phyloP scores from a whole-genome alignment of 2,329 filamentous ascomycete genomes.

The Phaeophleospora eucalypticola region DNA sequence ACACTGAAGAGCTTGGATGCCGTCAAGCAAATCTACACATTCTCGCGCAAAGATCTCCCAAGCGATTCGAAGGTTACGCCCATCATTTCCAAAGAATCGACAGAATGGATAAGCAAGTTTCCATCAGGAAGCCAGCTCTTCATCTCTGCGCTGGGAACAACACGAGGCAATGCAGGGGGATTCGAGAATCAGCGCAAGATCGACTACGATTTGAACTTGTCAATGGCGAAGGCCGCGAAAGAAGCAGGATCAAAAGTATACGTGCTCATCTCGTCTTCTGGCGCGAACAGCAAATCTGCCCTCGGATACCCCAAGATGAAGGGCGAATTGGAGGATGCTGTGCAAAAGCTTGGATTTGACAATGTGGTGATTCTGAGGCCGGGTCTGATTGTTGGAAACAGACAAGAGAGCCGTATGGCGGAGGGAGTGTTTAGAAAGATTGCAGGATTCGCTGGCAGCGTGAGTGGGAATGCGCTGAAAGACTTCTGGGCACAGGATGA shows the following conservation, averaged over 20 bases:
- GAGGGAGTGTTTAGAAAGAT: conserved; percentile 57
- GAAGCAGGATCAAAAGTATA: conserved; percentile 68
- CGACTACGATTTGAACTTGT: conserved; percentile 81
- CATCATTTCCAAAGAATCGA: conserved; percentile 63
- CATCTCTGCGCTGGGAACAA: conserved; percentile 78
- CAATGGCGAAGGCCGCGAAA: conserved; percentile 71
- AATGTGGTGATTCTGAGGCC: conserved; percentile 71
- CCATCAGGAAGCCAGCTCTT: conserved; percentile 62
- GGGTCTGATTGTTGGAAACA: conserved; percentile 68
- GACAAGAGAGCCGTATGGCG: conserved; percentile 54
- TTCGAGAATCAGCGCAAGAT: conserved; percentile 80
- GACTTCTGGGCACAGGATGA: conserved; percentile 71
- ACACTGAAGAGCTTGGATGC: conserved; percentile 53
- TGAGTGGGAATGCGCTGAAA: conserved; percentile 51
- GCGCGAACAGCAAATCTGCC: conserved; percentile 50
- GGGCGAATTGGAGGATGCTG: conserved; percentile 74
- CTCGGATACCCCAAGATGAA: conserved; percentile 70
- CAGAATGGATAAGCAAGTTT: conserved; percentile 60
- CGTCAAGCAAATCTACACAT: conserved; percentile 56
- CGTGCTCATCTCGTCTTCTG: conserved; percentile 66
- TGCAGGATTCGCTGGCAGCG: conserved; percentile 52
- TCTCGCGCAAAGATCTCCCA: conserved; percentile 61
- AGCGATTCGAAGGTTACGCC: conserved; percentile 58
- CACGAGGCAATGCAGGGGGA: conserved; percentile 67
- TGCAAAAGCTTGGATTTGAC: conserved; percentile 70